Percentiles rank a stretch among this genome's conserved stretches.
These are phyloP conservation scores for Endothia cerciana DNA, from an alignment of 2,329 filamentous ascomycete genomes.

Conservation along the genomic window DNA sequence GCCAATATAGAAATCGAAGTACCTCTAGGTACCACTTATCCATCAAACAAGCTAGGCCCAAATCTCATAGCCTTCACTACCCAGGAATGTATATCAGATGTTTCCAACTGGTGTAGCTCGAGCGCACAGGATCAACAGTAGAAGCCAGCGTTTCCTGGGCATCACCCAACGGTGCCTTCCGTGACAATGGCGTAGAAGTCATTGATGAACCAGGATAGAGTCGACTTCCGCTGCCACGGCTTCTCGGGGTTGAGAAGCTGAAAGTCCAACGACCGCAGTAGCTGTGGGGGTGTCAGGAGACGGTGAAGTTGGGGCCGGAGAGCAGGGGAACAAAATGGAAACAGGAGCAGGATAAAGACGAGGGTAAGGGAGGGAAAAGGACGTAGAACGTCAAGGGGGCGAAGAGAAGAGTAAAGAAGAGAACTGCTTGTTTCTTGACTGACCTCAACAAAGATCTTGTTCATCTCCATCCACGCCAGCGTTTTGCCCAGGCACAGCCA, in stretches of 20 bases:
- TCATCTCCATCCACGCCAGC: constrained; percentile 46
- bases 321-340: too few species aligned
- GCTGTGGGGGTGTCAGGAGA: background rate
- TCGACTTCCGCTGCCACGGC: constrained; percentile 3
- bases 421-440: background rate
- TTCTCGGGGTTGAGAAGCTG: constrained; percentile 10
- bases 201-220: background rate
- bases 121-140: background rate
- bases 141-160: background rate
- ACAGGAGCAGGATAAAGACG: too few species aligned
- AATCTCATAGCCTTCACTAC: background rate
- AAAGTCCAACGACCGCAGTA: constrained; percentile 21
- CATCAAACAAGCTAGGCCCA: background rate
- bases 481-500: constrained; percentile 45
- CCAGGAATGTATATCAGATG: background rate
- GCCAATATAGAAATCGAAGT: background rate
- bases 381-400: too few species aligned
- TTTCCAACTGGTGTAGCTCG: background rate
- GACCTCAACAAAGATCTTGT: constrained; percentile 43
- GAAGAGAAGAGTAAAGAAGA: background rate
- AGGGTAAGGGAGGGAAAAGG: too few species aligned
- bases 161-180: background rate
- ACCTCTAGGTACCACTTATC: background rate
- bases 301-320: background rate
- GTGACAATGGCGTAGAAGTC: background rate